Evolutionary conservation across 2,329 filamentous ascomycete genomes (phyloP), one percentile per base, ranked within the genome.

Genomic region (Fusarium coicis): DNA sequence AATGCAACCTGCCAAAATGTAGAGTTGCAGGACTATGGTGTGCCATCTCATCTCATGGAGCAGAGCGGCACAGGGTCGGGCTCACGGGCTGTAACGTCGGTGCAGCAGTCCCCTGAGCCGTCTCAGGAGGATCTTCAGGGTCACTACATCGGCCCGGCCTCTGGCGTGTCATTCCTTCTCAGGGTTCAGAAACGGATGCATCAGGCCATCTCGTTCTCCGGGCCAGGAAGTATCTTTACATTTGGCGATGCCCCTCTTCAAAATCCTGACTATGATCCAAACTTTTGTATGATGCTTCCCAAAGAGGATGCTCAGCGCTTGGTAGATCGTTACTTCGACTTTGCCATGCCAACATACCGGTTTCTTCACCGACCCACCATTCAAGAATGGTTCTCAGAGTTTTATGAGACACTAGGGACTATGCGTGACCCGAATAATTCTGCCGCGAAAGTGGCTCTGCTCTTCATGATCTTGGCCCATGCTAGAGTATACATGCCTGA

Each of bases 261-360:
- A 4, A 67, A 67, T 42, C 80, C 82, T 3, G 81, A 81, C 2
- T 79, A 78, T 34, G 79, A 81, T 15, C 79, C 82, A 11, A 74
- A 78, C 19, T 80, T 81, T 34, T 82, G 83, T 73, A 74, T 84
- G 74, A 67, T 88, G 76, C 81, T 84, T 28, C 66, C 86, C 39
- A 80, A 81, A 43, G 77, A 82, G 16, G 79, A 79, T 26, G 76
- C 79, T 10, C 72, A 79, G 46, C 69, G 72, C 2, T 55, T 89
- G 28, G 79, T 89, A 1, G 81, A 83, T 39, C 79, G 87, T 10
- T 89, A 89, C 65, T 89, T 89, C 73, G 87, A 89, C 60, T 88
- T 87, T 72, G 87, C 87, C 3, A 87, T 88, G 63, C 87, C 88
- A 4, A 89, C 87, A 0, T 87, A 89, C 72, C 83, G 87, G 1